Percentiles rank a stretch among this genome's conserved stretches.
Evolutionary conservation across 352 stramenopile species (phyloP).

Genomic region (Phytophthora tubulina): DNA sequence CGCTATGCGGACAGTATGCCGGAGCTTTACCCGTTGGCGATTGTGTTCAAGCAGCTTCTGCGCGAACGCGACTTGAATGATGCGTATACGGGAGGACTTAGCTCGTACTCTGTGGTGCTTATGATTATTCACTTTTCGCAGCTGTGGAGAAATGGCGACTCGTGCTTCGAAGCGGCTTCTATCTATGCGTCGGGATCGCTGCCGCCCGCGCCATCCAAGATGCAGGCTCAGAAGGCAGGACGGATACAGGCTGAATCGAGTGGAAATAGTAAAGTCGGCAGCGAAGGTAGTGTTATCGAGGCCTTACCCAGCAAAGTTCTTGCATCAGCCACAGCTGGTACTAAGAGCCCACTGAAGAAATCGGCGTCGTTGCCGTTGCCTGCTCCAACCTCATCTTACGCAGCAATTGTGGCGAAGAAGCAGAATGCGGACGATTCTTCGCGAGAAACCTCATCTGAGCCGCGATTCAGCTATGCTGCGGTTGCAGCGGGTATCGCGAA

Average conservation of each 20-base stretch:
- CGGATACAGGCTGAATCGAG: slow-evolving; percentile 31
- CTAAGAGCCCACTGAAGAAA: slow-evolving; percentile 30
- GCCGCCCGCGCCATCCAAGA: slow-evolving; percentile 47
- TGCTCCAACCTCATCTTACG: slow-evolving; percentile 63
- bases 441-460: slow-evolving; percentile 23
- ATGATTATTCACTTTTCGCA: slow-evolving; percentile 93
- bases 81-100: slow-evolving; percentile 91
- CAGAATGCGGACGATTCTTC: slow-evolving; percentile 25
- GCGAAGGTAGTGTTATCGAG: slow-evolving; percentile 19
- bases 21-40: slow-evolving; percentile 89
- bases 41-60: slow-evolving; percentile 93
- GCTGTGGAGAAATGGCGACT: slow-evolving; percentile 67
- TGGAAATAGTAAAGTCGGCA: slow-evolving; percentile 27
- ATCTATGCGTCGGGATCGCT: slow-evolving; percentile 75
- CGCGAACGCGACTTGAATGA: slow-evolving; percentile 92
- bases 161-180: slow-evolving; percentile 62
- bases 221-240: slow-evolving; percentile 30
- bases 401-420: slow-evolving; percentile 60
- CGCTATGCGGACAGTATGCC: slow-evolving; percentile 84
- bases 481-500: slow-evolving; percentile 76
- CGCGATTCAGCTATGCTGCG: slow-evolving; percentile 76
- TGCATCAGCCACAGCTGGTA: not conserved
- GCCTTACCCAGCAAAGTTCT: slow-evolving; percentile 7
- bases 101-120: slow-evolving; percentile 93
- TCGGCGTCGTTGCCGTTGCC: slow-evolving; percentile 24